Evolutionary conservation across 305 asterid species (phyloP).

Genomic region (Rubia occidens): DNA sequence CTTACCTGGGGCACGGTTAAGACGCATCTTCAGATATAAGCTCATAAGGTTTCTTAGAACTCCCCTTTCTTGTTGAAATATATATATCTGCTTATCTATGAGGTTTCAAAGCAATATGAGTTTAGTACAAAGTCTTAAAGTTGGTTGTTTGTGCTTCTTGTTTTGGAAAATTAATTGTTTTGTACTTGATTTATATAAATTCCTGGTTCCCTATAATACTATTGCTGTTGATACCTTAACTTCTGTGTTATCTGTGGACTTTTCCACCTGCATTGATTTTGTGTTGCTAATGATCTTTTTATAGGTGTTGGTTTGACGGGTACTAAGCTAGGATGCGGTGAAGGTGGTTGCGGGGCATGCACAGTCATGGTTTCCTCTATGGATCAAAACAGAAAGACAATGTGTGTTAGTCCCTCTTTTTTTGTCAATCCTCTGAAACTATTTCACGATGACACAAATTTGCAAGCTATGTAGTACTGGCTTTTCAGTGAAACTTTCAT

Average conservation of each 20-base stretch:
- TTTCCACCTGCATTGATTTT: background rate
- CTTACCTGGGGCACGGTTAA: background rate
- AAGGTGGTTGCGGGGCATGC: constrained; percentile 99
- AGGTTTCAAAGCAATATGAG: background rate
- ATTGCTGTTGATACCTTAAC: background rate
- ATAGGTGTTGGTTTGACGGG: constrained; percentile 82
- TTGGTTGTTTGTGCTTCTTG: constrained; percentile 6
- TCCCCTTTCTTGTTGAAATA: background rate
- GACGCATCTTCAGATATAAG: background rate
- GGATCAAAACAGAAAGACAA: constrained; percentile 57
- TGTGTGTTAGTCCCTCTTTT: constrained; percentile 65
- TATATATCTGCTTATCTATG: background rate
- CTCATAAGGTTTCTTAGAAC: background rate
- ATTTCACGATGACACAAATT: background rate
- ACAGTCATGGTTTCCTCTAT: constrained; percentile 89
- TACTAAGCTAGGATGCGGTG: constrained; percentile 95
- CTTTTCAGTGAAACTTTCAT: background rate
- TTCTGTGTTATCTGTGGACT: background rate
- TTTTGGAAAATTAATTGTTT: constrained; percentile 5
- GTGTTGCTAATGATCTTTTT: constrained; percentile 10
- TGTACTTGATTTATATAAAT: background rate
- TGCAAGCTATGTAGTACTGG: background rate
- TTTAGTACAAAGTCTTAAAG: background rate
- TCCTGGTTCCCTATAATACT: background rate
- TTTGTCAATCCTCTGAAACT: constrained; percentile 1